Conservation (phyloP, 1,284 basidiomycete species). For the Pascua guehoae region DNA sequence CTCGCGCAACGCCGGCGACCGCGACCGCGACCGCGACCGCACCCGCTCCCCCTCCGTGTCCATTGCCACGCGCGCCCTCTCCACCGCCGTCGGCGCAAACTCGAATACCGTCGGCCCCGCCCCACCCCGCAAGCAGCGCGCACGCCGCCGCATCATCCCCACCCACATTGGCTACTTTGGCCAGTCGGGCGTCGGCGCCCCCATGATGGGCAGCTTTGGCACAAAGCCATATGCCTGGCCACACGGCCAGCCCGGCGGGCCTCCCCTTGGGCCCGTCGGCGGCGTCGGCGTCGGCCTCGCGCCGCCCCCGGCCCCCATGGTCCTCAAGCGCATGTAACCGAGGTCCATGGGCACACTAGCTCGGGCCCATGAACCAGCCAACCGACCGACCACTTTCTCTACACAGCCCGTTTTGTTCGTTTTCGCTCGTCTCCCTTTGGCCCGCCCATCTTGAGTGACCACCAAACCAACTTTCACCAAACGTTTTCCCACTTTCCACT, state of each 20-base stretch:
- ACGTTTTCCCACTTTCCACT: too few species aligned
- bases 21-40: slow-evolving; percentile 31
- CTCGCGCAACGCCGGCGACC: too few species aligned
- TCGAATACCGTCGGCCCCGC: slow-evolving; percentile 16
- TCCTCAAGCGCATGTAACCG: slow-evolving; percentile 7
- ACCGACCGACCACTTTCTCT: background rate
- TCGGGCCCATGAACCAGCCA: background rate
- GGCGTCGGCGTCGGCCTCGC: slow-evolving; percentile 30
- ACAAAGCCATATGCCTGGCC: slow-evolving; percentile 17
- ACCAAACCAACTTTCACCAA: too few species aligned
- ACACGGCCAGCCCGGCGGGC: slow-evolving; percentile 9
- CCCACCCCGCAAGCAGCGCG: slow-evolving; percentile 32
- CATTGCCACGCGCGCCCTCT: slow-evolving; percentile 40
- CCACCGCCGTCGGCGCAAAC: slow-evolving; percentile 33
- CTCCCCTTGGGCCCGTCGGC: background rate
- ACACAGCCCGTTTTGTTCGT: slow-evolving; percentile 9
- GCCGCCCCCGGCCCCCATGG: slow-evolving; percentile 19
- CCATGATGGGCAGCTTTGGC: slow-evolving; percentile 37
- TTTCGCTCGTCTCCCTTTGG: slow-evolving; percentile 18
- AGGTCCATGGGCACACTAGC: too few species aligned
- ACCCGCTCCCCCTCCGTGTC: slow-evolving; percentile 43
- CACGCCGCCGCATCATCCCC: slow-evolving; percentile 45
- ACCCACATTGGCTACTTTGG: slow-evolving; percentile 43
- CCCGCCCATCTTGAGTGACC: too few species aligned
- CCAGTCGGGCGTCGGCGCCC: slow-evolving; percentile 43